Conservation (phyloP, 2,329 filamentous ascomycete species). For the Fusarium sp. region DNA sequence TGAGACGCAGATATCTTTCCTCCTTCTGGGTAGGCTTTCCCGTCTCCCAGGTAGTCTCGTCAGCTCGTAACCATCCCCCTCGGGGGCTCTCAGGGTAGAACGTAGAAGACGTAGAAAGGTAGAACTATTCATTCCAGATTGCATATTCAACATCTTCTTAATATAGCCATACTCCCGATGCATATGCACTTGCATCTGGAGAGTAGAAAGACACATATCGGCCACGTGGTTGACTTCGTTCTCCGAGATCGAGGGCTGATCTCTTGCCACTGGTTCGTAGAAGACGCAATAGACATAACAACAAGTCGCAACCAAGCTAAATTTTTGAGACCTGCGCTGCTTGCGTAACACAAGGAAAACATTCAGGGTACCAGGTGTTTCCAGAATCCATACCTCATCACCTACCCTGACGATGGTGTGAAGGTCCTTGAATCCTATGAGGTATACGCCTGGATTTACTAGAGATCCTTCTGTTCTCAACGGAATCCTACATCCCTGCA, state of each 20-base stretch:
- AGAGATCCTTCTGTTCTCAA: background rate
- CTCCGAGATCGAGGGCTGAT: too few species aligned
- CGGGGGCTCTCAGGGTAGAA: background rate
- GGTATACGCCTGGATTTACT: background rate
- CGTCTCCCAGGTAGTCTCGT: background rate
- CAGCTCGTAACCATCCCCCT: background rate
- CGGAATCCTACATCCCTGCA: background rate
- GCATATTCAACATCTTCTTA: background rate
- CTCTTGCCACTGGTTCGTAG: background rate
- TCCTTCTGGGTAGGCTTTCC: background rate
- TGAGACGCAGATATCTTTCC: background rate
- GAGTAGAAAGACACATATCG: background rate
- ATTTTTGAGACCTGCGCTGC: background rate
- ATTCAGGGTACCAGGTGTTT: background rate
- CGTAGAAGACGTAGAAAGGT: background rate
- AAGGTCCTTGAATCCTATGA: background rate
- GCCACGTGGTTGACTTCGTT: background rate
- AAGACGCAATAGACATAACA: background rate
- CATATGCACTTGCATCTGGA: background rate
- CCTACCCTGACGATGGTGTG: background rate
- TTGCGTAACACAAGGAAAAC: background rate
- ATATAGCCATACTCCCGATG: background rate
- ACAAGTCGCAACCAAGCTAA: background rate
- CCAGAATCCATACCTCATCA: background rate
- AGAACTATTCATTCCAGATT: background rate